Base-by-base conservation (phyloP, 192 early-diverging fungal genomes). In the Coemansia aciculifera region DNA sequence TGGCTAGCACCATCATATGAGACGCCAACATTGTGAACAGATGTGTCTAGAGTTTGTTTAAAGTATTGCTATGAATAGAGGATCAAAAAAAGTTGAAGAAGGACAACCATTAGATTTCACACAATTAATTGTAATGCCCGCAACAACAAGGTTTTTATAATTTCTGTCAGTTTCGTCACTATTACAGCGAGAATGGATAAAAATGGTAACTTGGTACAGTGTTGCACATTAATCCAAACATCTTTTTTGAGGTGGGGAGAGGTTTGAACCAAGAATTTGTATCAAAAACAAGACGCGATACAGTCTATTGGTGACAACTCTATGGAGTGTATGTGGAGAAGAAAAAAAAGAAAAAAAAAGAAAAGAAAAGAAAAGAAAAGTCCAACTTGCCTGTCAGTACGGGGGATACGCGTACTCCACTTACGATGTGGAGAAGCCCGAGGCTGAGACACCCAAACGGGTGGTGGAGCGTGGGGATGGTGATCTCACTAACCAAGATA, bases 191-290 rank as follows among this genome's bases (percentile, higher is more conserved):
- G n/a, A 19, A 9, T 19, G 19, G 46, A 21, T 3, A 9, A 27
- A 27, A 27, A 21, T 21, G 46, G 46, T 48, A 48, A 48, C 46
- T 48, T 48, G n/a, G 46, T 48, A 21, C 6, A n/a, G 19, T 48
- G 43, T 46, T 46, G 46, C 46, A 48, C 19, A 48, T 48, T 48
- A 48, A 48, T 48, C 46, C 23, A 48, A 48, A 48, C n/a, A 48
- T 48, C 7, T 21, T 21, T 46, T 21, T 21, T 46, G 21, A 3
- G 5, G 15, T n/a, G 5, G 19, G 19, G 21, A 1, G 8, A 23
- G 46, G 46, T 48, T 48, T 48, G n/a, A 21, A 19, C 46, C 46
- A 48, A 48, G 19, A 23, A 48, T 3, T 46, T 8, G 43, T 46
- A 46, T 17, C n/a, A 19, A 21, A 21, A 19, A 48, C 46, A 9